These are phyloP conservation scores for Pholiota molesta DNA, from an alignment of 768 basidiomycete species.

Conservation along the genomic window DNA sequence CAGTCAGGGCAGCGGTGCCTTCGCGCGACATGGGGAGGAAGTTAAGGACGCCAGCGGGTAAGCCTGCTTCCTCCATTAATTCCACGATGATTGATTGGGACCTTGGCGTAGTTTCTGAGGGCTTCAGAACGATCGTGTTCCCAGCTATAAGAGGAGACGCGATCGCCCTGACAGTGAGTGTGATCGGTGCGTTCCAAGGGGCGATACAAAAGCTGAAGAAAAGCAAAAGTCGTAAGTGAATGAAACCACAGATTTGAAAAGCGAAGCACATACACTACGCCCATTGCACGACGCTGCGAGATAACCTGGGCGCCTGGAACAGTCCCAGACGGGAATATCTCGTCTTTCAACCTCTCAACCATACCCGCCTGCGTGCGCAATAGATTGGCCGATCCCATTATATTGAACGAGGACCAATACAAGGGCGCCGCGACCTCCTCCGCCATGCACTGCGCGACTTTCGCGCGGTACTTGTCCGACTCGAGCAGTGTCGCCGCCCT, in stretches of 20 bases:
- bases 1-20: constrained; percentile 43
- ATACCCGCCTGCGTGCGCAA: constrained; percentile 38
- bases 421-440: constrained; percentile 44
- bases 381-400: constrained; percentile 20
- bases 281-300: constrained; percentile 50
- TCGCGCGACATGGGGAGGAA: constrained; percentile 50
- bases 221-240: not conserved
- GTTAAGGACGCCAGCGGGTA: constrained; percentile 64
- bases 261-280: constrained; percentile 47
- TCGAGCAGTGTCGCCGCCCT: constrained; percentile 50
- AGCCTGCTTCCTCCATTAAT: constrained; percentile 56
- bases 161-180: constrained; percentile 47
- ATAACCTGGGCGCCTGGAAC: constrained; percentile 47
- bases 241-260: not conserved
- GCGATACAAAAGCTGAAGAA: constrained; percentile 49
- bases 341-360: constrained; percentile 42
- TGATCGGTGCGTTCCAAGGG: constrained; percentile 59
- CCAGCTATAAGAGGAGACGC: constrained; percentile 54
- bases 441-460: constrained; percentile 31
- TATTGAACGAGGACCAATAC: constrained; percentile 31
- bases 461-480: constrained; percentile 42
- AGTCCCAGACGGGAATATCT: constrained; percentile 41
- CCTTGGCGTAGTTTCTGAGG: constrained; percentile 52
- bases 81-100: constrained; percentile 49
- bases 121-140: constrained; percentile 57